Percentiles rank a stretch among this genome's conserved stretches.
Conservation (phyloP, 768 basidiomycete genomes). For the Rhizopogon roseolus region DNA sequence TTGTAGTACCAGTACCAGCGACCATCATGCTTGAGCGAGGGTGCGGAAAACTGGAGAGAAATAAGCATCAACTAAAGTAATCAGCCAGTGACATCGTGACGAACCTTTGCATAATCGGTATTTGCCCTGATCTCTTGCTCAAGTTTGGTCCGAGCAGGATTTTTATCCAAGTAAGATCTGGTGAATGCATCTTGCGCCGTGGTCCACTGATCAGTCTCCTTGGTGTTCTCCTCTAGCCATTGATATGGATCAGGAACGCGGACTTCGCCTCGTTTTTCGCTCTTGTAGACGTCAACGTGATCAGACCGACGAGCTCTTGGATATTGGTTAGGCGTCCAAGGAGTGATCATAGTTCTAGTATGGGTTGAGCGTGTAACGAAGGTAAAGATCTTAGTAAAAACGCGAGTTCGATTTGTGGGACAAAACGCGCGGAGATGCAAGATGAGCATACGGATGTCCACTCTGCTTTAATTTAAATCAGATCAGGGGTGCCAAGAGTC, state of each 20-base stretch:
- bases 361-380: slow-evolving; percentile 10
- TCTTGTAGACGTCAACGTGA: slow-evolving; percentile 66
- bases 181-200: slow-evolving; percentile 57
- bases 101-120: slow-evolving; percentile 48
- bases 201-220: slow-evolving; percentile 65
- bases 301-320: slow-evolving; percentile 62
- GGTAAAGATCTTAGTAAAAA: slow-evolving; percentile 15
- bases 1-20: slow-evolving; percentile 84
- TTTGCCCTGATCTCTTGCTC: slow-evolving; percentile 54
- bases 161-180: slow-evolving; percentile 56
- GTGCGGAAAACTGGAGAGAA: slow-evolving; percentile 53
- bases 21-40: slow-evolving; percentile 55
- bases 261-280: slow-evolving; percentile 56
- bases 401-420: slow-evolving; percentile 17
- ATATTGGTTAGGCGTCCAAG: slow-evolving; percentile 57
- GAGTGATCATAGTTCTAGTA: slow-evolving; percentile 26
- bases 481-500: slow-evolving; percentile 29
- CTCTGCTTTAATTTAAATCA: slow-evolving; percentile 16
- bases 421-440: slow-evolving; percentile 8
- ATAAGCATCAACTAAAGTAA: slow-evolving; percentile 3
- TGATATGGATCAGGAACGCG: slow-evolving; percentile 66
- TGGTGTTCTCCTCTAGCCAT: slow-evolving; percentile 64
- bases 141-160: slow-evolving; percentile 51
- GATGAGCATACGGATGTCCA: slow-evolving; percentile 11
- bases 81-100: not conserved